Evolutionary conservation across 495 filamentous ascomycete species (phyloP), one percentile per base, ranked within the genome.

Genomic region (Penicillium atrosanguineum): DNA sequence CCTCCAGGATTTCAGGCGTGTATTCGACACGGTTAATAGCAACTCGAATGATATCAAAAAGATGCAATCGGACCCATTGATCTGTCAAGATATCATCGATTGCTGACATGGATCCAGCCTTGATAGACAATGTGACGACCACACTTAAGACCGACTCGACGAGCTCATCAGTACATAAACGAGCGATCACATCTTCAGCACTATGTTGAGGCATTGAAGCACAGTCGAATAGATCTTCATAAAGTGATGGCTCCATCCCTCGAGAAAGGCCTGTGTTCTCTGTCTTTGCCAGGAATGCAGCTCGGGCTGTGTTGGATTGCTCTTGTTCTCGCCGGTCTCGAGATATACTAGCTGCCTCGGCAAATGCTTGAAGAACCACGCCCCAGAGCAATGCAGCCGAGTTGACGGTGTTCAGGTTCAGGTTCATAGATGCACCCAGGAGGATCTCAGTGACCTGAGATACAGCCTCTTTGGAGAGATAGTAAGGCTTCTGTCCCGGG

Each of bases 311-410:
- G 23, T 84, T 75, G 28, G 83, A 83, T 56, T 86, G 83, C 39
- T 83, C 72, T n/a, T 81, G 47, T 55, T 88, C 87, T 48, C 80
- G 74, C 28, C 69, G 74, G 44, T 88, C 81, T 42, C 77, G 80
- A 36, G 83, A 74, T 41, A 72, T 71, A 28, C 80, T 70, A 44
- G 83, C 86, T 3, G 78, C 72, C 29, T 85, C 71, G 61, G 79
- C 77, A 74, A 91, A 81, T 7, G 78, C 78, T 56, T 89, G 77
- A n/a, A 90, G 68, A 18, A 95, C 79, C 44, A 91, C 67, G 9
- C 84, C 80, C 91, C 90, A 96, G 8, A 88, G 81, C 48, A 91
- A 87, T 21, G 86, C 75, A 21, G 86, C 82, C 11, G 88, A 88
- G 46, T 79, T 84, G 3, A 85, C 85, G 18, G 79, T 78, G n/a